Evolutionary conservation across 2,329 filamentous ascomycete genomes (phyloP).

Genomic region (Fusarium decemcellulare): DNA sequence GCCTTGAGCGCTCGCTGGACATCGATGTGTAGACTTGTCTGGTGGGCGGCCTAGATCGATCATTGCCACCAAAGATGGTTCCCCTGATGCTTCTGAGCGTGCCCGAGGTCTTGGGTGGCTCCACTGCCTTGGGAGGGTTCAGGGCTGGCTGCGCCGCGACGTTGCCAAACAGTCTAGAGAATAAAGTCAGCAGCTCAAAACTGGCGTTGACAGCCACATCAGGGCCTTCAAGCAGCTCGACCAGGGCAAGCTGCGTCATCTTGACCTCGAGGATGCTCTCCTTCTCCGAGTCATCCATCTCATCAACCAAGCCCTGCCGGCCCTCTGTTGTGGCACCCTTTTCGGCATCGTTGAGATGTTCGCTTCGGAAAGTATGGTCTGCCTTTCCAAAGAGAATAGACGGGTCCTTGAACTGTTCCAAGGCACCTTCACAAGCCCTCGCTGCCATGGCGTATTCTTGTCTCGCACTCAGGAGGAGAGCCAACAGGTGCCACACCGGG

Average conservation of each 20-base stretch:
- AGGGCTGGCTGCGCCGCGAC: conserved; percentile 62
- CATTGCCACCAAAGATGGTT: conserved; percentile 81
- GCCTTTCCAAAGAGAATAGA: conserved; percentile 77
- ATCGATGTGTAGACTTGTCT: conserved; percentile 55
- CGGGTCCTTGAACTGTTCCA: conserved; percentile 88
- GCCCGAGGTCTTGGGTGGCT: conserved; percentile 78
- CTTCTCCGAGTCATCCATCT: conserved; percentile 88
- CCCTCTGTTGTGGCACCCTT: conserved; percentile 42
- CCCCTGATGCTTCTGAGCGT: conserved; percentile 79
- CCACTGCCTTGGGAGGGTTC: conserved; percentile 58
- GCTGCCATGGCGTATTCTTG: conserved; percentile 87
- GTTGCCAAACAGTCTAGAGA: conserved; percentile 82
- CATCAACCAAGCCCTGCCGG: conserved; percentile 74
- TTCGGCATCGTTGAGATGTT: conserved; percentile 74
- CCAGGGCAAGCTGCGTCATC: conserved; percentile 90
- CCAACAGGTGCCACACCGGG: conserved; percentile 91
- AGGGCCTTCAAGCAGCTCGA: conserved; percentile 87
- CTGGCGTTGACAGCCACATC: conserved; percentile 90
- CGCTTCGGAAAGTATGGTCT: conserved; percentile 71
- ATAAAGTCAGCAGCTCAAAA: conserved; percentile 86
- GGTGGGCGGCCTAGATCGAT: conserved; percentile 60
- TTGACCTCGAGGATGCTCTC: conserved; percentile 93
- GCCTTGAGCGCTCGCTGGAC: conserved; percentile 54
- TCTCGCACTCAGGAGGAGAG: conserved; percentile 86
- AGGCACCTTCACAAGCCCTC: conserved; percentile 88